Conservation (phyloP, 2,329 filamentous ascomycete genomes). For the Ascochyta viciae-villosae region DNA sequence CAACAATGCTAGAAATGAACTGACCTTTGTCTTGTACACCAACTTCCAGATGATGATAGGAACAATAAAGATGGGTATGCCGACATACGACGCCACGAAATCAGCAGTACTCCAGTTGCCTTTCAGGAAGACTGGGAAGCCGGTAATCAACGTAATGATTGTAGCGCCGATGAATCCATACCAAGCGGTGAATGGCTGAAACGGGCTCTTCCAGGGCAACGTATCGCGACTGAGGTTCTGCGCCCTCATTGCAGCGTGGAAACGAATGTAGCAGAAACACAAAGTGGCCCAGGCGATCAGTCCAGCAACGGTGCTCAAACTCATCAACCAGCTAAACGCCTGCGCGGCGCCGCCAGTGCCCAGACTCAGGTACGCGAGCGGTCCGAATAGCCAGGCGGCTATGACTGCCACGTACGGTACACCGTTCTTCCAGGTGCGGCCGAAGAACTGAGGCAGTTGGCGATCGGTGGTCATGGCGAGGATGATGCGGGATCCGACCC, state of each 20-base stretch:
- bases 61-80: conserved; percentile 34
- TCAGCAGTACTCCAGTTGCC: conserved; percentile 62
- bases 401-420: conserved; percentile 73
- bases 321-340: conserved; percentile 75
- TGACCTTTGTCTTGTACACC: conserved; percentile 22
- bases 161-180: conserved; percentile 66
- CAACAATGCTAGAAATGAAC: background rate
- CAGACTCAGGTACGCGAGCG: conserved; percentile 75
- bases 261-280: conserved; percentile 72
- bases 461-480: conserved; percentile 33
- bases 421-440: conserved; percentile 60
- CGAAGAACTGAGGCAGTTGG: conserved; percentile 34
- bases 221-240: conserved; percentile 65
- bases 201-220: conserved; percentile 70
- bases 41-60: conserved; percentile 29
- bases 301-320: conserved; percentile 73
- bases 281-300: conserved; percentile 52
- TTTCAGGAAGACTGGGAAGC: conserved; percentile 76
- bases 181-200: conserved; percentile 74
- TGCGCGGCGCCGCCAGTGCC: conserved; percentile 64
- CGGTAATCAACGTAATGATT: conserved; percentile 73
- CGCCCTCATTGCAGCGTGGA: conserved; percentile 69
- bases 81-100: conserved; percentile 62
- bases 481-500: conserved; percentile 32
- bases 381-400: conserved; percentile 61